Base-by-base conservation (phyloP, 2,329 filamentous ascomycete species). In the Arthrobotrys sinensis region DNA sequence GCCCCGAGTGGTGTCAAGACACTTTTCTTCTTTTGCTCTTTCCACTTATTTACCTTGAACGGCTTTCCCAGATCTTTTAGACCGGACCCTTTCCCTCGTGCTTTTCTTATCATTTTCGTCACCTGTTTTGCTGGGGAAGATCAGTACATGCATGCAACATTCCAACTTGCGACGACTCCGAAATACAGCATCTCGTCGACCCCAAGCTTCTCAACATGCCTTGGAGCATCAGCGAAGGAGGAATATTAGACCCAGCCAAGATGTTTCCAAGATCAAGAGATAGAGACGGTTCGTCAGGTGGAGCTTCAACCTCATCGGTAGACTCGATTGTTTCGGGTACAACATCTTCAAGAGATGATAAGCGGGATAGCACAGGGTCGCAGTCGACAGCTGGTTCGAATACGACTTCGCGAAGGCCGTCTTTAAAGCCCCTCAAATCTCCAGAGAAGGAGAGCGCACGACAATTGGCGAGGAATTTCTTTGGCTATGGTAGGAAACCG, bases 261-360 rank as follows among this genome's bases (percentile, higher is more conserved):
- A 72, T 78, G 38, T 78, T 78, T 36, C 67, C 75, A 40, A 78
- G 62, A 24, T 36, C 75, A 21, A 65, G 75, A 67, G 75, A 72
- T 48, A 78, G 75, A 78, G 75, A 78, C 43, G 75, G 75, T 63
- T 78, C 75, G 14, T 72, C 75, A 53, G 75, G 75, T 62, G 75
- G 75, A 68, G 67, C 67, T 72, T 78, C 75, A 40, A 78, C 75
- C 16, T 78, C 75, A 1, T 78, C 75, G 53, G 68, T 78, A 63
- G 75, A 78, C 57, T 78, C 75, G 60, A 63, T 72, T n/a, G 38
- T 55, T 48, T 78, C 75, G 40, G 66, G 60, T 57, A 32, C 72
- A 40, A 36, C 75, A 57, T 72, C 73, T n/a, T 60, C 73, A 19
- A 66, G 52, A 68, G 71, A 57, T 28, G 75, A 64, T 34, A 78